Evolutionary conservation across 371 early-diverging fungal genomes (phyloP), one percentile per base, ranked within the genome.

Genomic region (Lichtheimia ornata): DNA sequence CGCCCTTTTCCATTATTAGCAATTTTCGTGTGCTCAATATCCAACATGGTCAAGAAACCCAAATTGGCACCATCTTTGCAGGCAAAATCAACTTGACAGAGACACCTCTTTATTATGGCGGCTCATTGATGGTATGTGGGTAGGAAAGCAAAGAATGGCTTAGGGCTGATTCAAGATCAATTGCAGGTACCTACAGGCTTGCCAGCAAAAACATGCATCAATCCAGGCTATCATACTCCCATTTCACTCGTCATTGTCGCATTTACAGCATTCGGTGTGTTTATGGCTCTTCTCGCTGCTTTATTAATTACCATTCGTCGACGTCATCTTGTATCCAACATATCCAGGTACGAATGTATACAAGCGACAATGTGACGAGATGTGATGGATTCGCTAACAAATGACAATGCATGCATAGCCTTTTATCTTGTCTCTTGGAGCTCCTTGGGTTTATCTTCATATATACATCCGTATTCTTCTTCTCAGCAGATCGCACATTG

Each of bases 1-100:
- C 44, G n/a, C 12, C 12, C 44, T 1, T 43, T n/a, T 45, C 12
- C 9, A n/a, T 13, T 5, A n/a, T 25, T 59, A 80, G 84, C 20
- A 85, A 83, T 42, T 85, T 81, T 28, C 72, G 71, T 42, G 51
- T 85, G 4, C 76, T 67, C 61, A 85, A 83, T 61, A 56, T 82
- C 24, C 81, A 83, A 62, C 59, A 76, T 27, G 83, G 84, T 0
- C 14, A 64, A 1, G 62, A 67, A 7, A 65, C 74, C 0, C 58
- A 74, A 1, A 82, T 84, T 49, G 84, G 83, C 5, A 75, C 65
- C 0, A 74, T 79, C 9, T 76, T 81, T 42, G 77, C 80, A 13
- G 81, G 82, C 0, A 61, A 71, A 5, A 67, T 84, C 60, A 78
- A 75, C 35, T 35, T 84, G 4, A 71, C 74, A 9, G 72, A 77